Conservation (phyloP, 352 stramenopile genomes). For the Phytophthora parvispora region DNA sequence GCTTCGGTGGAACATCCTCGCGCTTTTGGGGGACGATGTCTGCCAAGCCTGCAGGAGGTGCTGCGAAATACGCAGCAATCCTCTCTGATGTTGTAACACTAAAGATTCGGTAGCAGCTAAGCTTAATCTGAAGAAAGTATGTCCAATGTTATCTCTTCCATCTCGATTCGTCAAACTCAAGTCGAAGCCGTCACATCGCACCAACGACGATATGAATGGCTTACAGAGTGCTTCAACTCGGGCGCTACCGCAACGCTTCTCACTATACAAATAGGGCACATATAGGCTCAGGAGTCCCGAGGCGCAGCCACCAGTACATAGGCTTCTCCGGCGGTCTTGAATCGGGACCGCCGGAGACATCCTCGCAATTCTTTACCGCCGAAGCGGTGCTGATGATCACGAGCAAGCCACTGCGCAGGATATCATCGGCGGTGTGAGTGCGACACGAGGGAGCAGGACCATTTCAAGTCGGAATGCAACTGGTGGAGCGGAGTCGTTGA, state of each 20-base stretch:
- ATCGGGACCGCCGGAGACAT: neutral
- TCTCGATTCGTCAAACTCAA: neutral
- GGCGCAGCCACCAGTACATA: too few species aligned
- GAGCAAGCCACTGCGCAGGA: neutral
- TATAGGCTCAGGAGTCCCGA: too few species aligned
- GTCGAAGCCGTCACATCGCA: neutral
- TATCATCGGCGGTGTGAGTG: neutral
- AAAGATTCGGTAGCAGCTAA: neutral
- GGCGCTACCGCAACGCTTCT: neutral
- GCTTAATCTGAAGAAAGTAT: neutral
- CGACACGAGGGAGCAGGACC: neutral
- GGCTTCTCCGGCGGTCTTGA: neutral
- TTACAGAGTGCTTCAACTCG: neutral
- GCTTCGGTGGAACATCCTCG: neutral
- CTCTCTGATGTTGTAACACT: slow-evolving; percentile 7
- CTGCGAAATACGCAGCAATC: slow-evolving; percentile 33
- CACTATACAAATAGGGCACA: too few species aligned
- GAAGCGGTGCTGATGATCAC: slow-evolving; percentile 12
- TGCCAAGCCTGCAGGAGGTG: slow-evolving; percentile 38
- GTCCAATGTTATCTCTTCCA: neutral
- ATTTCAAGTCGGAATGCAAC: neutral
- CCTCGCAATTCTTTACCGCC: slow-evolving; percentile 15
- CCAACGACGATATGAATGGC: neutral
- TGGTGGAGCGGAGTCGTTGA: neutral
- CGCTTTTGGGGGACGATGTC: neutral